These are phyloP conservation scores for Beta corolliflora DNA, from an alignment of 179 eudicot species.

Conservation along the genomic window DNA sequence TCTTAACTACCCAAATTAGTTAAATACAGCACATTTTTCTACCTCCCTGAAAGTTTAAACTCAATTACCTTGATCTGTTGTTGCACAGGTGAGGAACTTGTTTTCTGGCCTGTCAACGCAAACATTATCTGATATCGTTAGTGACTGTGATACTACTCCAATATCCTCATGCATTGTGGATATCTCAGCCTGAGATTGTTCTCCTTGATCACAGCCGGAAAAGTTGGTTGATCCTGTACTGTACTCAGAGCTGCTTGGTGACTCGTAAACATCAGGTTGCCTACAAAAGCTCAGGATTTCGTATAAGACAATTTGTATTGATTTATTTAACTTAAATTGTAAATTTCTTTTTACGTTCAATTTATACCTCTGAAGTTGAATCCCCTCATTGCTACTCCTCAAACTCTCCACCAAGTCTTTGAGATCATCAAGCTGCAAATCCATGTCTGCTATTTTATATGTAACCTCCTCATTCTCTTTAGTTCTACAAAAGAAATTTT, in stretches of 20 bases:
- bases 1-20: neutral
- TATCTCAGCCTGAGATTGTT: constrained; percentile 45
- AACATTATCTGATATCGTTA: constrained; percentile 29
- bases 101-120: constrained; percentile 42
- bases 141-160: constrained; percentile 37
- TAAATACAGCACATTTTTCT: neutral
- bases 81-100: constrained; percentile 33
- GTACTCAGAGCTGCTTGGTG: constrained; percentile 81
- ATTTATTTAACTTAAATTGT: neutral
- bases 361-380: constrained; percentile 60
- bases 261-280: constrained; percentile 59
- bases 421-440: constrained; percentile 57
- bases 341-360: neutral
- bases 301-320: neutral
- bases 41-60: neutral
- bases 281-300: constrained; percentile 39
- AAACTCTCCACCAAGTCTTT: constrained; percentile 66
- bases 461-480: constrained; percentile 56
- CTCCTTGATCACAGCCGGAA: constrained; percentile 51
- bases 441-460: constrained; percentile 38
- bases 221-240: constrained; percentile 75
- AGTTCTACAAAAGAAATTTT: constrained; percentile 60
- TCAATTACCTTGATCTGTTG: constrained; percentile 49
- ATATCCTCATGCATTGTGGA: constrained; percentile 38
- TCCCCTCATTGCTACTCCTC: constrained; percentile 49